Evolutionary conservation across 257 asterid genomes (phyloP).

Genomic region (Paraleonurus japonicus): DNA sequence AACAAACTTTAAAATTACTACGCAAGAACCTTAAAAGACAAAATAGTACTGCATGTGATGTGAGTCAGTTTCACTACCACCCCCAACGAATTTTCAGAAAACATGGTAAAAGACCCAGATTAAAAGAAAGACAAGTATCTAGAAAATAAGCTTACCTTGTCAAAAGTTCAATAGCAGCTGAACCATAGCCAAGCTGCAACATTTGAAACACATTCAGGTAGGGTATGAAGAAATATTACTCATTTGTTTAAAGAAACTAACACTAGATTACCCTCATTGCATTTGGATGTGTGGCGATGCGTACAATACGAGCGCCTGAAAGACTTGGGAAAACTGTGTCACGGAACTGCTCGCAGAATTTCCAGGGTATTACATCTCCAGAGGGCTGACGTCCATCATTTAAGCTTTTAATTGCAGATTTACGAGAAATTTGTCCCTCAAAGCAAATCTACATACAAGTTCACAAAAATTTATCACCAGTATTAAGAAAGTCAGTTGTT

Average conservation of each 20-base stretch:
- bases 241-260: constrained; percentile 6
- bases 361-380: constrained; percentile 98
- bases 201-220: constrained; percentile 17
- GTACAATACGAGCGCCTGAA: constrained; percentile 96
- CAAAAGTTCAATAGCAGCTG: constrained; percentile 82
- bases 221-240: constrained; percentile 9
- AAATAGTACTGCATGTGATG: neutral
- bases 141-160: constrained; percentile 47
- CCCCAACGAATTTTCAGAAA: neutral
- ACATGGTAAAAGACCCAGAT: neutral
- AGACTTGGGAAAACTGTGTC: constrained; percentile 78
- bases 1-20: neutral
- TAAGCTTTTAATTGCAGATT: constrained; percentile 69
- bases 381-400: constrained; percentile 69
- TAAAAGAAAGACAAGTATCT: constrained; percentile 14
- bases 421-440: constrained; percentile 85
- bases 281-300: constrained; percentile 96
- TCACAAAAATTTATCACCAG: constrained; percentile 1
- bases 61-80: no score
- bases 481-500: neutral
- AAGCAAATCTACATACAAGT: constrained; percentile 56
- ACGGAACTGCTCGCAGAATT: constrained; percentile 73
- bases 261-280: constrained; percentile 79
- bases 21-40: constrained; percentile 2
- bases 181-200: constrained; percentile 87